These are phyloP conservation scores for Alternaria triticimaculans DNA, from an alignment of 2,329 filamentous ascomycete species.

Conservation along the genomic window DNA sequence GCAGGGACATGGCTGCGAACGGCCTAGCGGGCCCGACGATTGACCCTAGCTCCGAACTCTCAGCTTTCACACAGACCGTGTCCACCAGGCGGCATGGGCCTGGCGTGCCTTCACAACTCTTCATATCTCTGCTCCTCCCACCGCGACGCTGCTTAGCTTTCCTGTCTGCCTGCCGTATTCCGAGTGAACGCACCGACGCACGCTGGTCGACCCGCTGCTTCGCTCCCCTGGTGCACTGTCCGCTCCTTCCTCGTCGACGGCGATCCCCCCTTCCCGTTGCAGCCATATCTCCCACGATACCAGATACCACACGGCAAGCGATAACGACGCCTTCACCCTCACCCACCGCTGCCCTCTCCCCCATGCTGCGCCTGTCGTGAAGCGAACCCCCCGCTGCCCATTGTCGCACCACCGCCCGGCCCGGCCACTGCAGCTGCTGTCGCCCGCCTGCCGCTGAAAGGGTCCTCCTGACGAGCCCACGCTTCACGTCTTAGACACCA, in stretches of 20 bases:
- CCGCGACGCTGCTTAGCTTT: conserved; percentile 7
- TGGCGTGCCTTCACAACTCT: conserved; percentile 9
- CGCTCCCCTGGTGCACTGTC: not conserved
- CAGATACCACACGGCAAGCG: not conserved
- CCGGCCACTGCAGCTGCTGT: conserved; percentile 20
- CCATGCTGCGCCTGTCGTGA: conserved; percentile 7
- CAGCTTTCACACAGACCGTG: conserved; percentile 28
- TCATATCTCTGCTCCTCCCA: conserved; percentile 15
- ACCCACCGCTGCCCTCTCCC: not conserved
- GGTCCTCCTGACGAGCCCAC: conserved; percentile 11
- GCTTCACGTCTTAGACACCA: conserved; percentile 1
- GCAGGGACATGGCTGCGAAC: conserved; percentile 12
- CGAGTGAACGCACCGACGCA: not conserved
- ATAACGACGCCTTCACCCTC: not conserved
- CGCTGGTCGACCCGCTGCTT: conserved; percentile 3
- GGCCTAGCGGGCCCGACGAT: conserved; percentile 18
- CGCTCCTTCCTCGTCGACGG: conserved; percentile 3
- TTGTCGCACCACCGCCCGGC: not conserved
- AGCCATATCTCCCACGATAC: not conserved
- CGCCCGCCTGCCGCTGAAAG: conserved; percentile 14
- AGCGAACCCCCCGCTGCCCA: not conserved
- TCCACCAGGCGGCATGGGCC: conserved; percentile 6
- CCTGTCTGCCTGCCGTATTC: conserved; percentile 3
- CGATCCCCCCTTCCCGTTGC: conserved; percentile 22
- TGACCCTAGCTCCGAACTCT: conserved; percentile 17